Base-by-base conservation (phyloP, 1,284 basidiomycete species). In the Apiotrichum gamsii region DNA sequence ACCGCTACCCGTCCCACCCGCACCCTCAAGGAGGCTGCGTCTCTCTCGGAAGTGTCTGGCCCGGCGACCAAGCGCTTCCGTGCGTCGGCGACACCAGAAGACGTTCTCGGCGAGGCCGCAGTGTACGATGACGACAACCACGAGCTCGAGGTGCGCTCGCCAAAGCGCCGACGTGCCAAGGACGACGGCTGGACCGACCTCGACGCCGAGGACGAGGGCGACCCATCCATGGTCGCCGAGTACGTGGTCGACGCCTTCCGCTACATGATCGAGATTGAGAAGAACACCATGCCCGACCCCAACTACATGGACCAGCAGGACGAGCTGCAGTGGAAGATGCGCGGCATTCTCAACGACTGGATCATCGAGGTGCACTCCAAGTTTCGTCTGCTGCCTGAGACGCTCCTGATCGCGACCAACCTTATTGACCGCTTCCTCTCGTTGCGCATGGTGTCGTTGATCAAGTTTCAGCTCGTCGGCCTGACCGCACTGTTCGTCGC, bases 341-440 rank as follows among this genome's bases (percentile, higher is more conserved):
- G 91, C 19, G 87, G 87, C 15, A 88, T 96, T 57, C 81, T 98
- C 28, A 85, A 87, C 53, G 94, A 98, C 77, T 97, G 94, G 95
- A 79, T 98, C 51, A 85, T 98, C 58, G 91, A 97, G 74, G 86
- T 96, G 19, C 94, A 98, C 71, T 79, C 83, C 58, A 89, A 90
- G 61, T 96, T 97, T 78, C 85, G 85, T 49, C 80, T 98, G 16
- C 79, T 95, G 8, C 91, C 93, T 9, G 94, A 98, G 75, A 97
- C 94, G 0, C 82, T 98, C 41, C 97, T 94, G 76, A 82, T 98
- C 49, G 85, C 86, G 56, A 78, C 89, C 65, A 97, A 98, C 77
- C 84, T 97, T 64, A 87, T 97, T 64, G 95, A 98, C 73, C 89
- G 94, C 43, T 96, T 98, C 80, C 81, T 97, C 21, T 91, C 90